Base-by-base conservation (phyloP, 441 rosid genomes). In the Melastoma candidum region DNA sequence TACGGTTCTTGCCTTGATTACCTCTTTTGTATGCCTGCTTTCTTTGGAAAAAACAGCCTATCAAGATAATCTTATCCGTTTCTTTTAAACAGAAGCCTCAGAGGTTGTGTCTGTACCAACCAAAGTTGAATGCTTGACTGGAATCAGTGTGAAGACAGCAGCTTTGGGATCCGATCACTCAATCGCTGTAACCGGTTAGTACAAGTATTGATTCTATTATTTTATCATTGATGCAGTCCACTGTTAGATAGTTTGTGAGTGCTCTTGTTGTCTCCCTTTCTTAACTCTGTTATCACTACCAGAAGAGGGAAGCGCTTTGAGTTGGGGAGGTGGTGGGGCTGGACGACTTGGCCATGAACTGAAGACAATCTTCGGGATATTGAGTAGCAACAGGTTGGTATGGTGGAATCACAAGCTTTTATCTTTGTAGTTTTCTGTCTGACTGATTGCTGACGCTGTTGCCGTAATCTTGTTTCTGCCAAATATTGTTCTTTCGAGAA, bases 81-180 rank as follows among this genome's bases (percentile, higher is more conserved):
- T 54, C 39, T 54, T 45, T 3, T 65, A 1, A 54, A 44, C 77
- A 92, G 98, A 81, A 66, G 81, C 92, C 4, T 67, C 72, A 61
- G 78, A 69, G 36, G 68, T 68, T 39, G 80, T 88, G 64, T 66
- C 67, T 26, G 48, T 63, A 14, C 95, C 97, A 11, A 81, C 94
- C 56, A 84, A 81, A 74, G 83, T 88, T 55, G 85, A 85, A 63
- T 77, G 70, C 74, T 68, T 92, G 76, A 68, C 72, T 53, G 96
- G 94, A 51, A 73, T 92, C 56, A 46, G 65, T 70, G 73, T 84
- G 22, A 78, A 75, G 72, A 70, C 58, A 53, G 89, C 71, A 51
- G 87, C 97, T 66, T 74, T 92, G 73, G 97, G 87, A 53, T 81
- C 95, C 17, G 98, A 92, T 71, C 95, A 92, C 60, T 82, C 97